A percentile compares a stretch with the other conserved stretches of the same genome.
phyloP scores from a whole-genome alignment of 208 protist species.

The Leishmania amazonensis region DNA sequence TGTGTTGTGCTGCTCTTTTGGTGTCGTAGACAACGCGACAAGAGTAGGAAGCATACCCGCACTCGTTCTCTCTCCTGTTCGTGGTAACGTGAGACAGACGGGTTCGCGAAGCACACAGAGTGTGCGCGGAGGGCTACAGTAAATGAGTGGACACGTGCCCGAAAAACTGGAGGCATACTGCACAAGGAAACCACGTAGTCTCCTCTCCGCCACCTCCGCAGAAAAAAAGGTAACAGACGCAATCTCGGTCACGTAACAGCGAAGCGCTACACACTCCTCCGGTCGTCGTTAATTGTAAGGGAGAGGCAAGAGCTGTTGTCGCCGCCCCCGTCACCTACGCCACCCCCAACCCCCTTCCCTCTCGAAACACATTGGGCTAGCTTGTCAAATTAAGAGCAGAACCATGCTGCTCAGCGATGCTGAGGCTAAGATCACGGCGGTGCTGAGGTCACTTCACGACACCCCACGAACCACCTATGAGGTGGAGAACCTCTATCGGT shows the following conservation, averaged over 20 bases:
- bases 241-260: no score
- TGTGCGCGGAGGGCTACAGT: no score
- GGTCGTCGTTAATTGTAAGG: not conserved
- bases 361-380: not conserved
- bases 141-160: no score
- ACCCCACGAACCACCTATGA: slow-evolving; percentile 73
- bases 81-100: no score
- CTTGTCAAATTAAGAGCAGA: not conserved
- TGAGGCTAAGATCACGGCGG: slow-evolving; percentile 37
- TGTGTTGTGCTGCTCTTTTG: no score
- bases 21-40: no score
- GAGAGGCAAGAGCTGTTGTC: not conserved
- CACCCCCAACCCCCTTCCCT: not conserved
- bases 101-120: no score
- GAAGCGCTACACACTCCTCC: not conserved
- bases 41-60: no score
- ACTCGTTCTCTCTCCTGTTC: no score
- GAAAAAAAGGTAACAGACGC: not conserved
- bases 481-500: slow-evolving; percentile 38
- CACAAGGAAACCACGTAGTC: not conserved
- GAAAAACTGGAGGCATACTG: not conserved
- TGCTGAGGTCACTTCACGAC: slow-evolving; percentile 48
- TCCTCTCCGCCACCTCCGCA: not conserved
- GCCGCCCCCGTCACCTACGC: not conserved
- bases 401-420: slow-evolving; percentile 41